Conservation (phyloP, 2,329 filamentous ascomycete species). For the Colletotrichum liriopes region DNA sequence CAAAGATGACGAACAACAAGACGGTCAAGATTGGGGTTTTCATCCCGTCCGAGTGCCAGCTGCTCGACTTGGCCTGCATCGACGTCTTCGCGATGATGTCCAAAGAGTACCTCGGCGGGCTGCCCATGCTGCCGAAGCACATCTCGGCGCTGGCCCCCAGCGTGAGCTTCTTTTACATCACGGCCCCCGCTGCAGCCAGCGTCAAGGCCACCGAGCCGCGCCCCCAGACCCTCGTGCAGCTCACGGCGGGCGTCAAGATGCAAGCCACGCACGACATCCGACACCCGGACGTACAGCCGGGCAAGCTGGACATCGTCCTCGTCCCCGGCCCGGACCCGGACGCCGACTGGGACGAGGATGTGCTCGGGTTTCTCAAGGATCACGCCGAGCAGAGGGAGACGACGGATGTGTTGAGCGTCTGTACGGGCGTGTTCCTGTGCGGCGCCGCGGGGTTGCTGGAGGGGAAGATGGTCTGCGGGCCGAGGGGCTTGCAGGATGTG, state of each 20-base stretch:
- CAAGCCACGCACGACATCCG: conserved; percentile 60
- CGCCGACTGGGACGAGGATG: conserved; percentile 50
- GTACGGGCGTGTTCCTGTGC: conserved; percentile 66
- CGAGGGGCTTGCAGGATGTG: conserved; percentile 59
- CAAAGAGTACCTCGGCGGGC: conserved; percentile 58
- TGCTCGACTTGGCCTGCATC: conserved; percentile 66
- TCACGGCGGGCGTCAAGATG: conserved; percentile 59
- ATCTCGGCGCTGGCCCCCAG: conserved; percentile 59
- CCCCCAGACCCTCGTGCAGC: conserved; percentile 48
- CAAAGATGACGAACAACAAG: conserved; percentile 43
- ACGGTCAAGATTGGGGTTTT: conserved; percentile 66
- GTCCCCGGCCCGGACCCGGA: conserved; percentile 66
- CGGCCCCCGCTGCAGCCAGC: conserved; percentile 45
- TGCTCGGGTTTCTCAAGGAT: conserved; percentile 59
- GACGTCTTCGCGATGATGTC: conserved; percentile 65
- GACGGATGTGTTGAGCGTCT: conserved; percentile 67
- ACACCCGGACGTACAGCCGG: conserved; percentile 64
- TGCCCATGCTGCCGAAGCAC: conserved; percentile 51
- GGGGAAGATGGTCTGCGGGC: conserved; percentile 63
- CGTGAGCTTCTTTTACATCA: conserved; percentile 64
- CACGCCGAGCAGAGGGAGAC: conserved; percentile 54
- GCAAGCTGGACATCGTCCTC: conserved; percentile 65
- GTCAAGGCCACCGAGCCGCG: conserved; percentile 49
- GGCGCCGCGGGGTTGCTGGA: conserved; percentile 64
- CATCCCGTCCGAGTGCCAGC: conserved; percentile 61